These are phyloP conservation scores for Arachis hypogaea DNA, from an alignment of 306 rosid genomes.

Conservation along the genomic window DNA sequence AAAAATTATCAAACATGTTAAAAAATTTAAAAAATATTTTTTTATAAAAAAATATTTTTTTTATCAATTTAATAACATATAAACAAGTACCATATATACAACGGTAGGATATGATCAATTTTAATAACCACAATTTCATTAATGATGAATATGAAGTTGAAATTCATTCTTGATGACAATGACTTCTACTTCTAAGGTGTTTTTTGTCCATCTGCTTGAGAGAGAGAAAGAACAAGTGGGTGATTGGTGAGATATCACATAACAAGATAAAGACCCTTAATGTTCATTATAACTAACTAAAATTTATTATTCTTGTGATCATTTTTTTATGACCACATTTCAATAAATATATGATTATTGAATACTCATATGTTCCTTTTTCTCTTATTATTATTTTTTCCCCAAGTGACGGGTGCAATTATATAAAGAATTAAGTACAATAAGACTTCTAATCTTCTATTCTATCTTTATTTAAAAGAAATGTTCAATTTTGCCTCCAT, in stretches of 20 bases:
- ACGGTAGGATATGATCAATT: no score
- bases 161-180: constrained; percentile 6
- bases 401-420: not conserved
- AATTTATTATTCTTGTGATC: constrained; percentile 18
- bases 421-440: not conserved
- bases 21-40: no score
- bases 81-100: no score
- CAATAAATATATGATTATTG: not conserved
- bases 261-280: constrained; percentile 33
- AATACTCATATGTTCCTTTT: not conserved
- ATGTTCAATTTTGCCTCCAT: not conserved
- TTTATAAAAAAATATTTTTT: no score
- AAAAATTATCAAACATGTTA: no score
- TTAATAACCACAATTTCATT: constrained; percentile 14
- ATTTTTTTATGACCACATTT: constrained; percentile 15
- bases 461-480: not conserved
- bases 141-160: constrained; percentile 10
- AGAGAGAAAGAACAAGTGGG: constrained; percentile 19
- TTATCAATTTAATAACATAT: no score
- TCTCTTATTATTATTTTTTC: not conserved
- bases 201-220: not conserved
- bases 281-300: constrained; percentile 28
- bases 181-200: not conserved
- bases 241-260: constrained; percentile 47
- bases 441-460: not conserved